Conservation (phyloP, 306 rosid species). For the Morella rubra region DNA sequence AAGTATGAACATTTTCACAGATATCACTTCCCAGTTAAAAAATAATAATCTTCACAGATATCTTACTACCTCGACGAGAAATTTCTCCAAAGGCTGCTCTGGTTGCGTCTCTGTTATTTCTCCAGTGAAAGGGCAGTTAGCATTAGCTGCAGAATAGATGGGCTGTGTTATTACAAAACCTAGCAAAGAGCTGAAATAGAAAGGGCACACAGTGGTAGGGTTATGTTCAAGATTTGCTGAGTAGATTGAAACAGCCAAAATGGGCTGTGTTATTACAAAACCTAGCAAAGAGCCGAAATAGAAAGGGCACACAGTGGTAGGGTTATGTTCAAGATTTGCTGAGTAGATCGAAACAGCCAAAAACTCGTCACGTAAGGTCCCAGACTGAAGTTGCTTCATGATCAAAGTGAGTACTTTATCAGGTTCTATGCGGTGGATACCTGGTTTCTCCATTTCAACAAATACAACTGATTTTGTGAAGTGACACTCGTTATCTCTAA, state of each 20-base stretch:
- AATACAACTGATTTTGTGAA: not conserved
- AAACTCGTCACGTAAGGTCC: not conserved
- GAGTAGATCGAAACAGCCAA: not conserved
- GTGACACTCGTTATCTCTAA: not conserved
- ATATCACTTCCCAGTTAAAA: slow-evolving; percentile 12
- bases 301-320: not conserved
- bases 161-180: slow-evolving; percentile 23
- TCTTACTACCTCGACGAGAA: slow-evolving; percentile 39
- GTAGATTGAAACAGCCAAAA: no score
- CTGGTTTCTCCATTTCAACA: not conserved
- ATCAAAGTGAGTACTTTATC: not conserved
- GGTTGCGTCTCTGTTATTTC: slow-evolving; percentile 38
- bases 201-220: not conserved
- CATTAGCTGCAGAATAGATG: slow-evolving; percentile 17
- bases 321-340: not conserved
- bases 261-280: slow-evolving; percentile 22
- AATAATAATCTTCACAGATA: not conserved
- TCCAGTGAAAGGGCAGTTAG: slow-evolving; percentile 36
- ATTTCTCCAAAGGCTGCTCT: slow-evolving; percentile 34
- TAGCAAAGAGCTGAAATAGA: slow-evolving; percentile 18
- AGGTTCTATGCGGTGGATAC: not conserved
- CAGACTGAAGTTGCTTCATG: not conserved
- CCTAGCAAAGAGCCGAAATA: slow-evolving; percentile 18
- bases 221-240: not conserved
- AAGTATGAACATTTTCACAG: slow-evolving; percentile 10